Evolutionary conservation across 2,329 filamentous ascomycete genomes (phyloP), one percentile per base, ranked within the genome.

Genomic region (Penicillium sp.): DNA sequence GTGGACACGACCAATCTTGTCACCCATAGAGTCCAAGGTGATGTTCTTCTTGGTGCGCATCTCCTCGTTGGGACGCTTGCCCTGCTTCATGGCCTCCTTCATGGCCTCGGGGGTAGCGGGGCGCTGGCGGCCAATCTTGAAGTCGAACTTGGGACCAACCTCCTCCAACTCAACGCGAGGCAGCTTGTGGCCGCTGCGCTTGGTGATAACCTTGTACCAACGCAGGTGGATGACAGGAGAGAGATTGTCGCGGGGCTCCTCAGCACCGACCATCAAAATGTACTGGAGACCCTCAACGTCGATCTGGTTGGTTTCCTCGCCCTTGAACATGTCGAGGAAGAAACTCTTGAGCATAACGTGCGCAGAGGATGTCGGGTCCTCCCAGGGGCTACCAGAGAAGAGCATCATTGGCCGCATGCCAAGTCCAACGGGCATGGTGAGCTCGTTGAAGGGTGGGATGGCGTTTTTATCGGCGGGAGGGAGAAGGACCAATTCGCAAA

Each of bases 241-340:
- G 49, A 78, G 65, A 1, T 76, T 74, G 22, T 79, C 76, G 17
- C 76, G 76, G 15, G 79, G 76, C 68, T 94, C 91, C 69, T 91
- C 89, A 4, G 92, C 93, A 30, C 86, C 88, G 68, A 97, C 86
- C 73, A 89, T 90, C 63, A 99, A 86, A 69, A 97, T 85, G 81
- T 96, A 97, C 79, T 96, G 93, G 73, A 99, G 81, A 22, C 95
- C 95, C 79, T 97, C 93, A 58, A 98, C 94, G 79, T 99, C 95
- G 61, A 99, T 89, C 81, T 91, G 92, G 74, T 89, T 85, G 15
- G 89, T 85, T 63, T 89, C 86, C 71, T 92, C 89, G 50, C 93
- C 93, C 76, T 90, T 90, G 85, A 99, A 98, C 74, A 98, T 89
- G 80, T 99, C 95, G 64, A 92, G 81, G 63, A 99, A 86, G 75